Conservation (phyloP, 805 yeast species). For the Suhomyces emberorum region DNA sequence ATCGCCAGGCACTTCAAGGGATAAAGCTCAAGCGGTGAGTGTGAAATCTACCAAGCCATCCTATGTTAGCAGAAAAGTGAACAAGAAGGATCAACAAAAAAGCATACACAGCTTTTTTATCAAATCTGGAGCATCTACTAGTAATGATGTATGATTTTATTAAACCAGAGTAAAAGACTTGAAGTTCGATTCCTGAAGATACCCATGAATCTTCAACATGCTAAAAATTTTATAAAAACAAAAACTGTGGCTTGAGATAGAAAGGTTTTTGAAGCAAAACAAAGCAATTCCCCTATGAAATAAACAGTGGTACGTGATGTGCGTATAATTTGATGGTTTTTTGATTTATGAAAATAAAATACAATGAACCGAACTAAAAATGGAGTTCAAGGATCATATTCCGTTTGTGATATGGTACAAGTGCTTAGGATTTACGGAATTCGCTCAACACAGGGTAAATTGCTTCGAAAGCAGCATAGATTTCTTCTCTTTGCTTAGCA, state of each 20-base stretch:
- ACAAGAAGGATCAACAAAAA: no score
- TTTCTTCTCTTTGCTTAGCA: conserved; percentile 98
- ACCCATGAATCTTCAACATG: neutral
- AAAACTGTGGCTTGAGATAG: neutral
- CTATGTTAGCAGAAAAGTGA: no score
- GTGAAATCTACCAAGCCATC: neutral
- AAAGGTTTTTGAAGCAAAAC: no score
- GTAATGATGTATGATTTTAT: no score
- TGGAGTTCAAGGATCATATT: neutral
- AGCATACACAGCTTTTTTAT: no score
- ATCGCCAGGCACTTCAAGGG: neutral
- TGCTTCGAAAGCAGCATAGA: conserved; percentile 96
- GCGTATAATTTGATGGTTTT: no score
- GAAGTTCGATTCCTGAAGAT: no score
- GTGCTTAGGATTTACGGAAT: conserved; percentile 71
- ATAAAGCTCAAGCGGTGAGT: no score
- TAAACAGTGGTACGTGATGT: no score
- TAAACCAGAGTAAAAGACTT: no score
- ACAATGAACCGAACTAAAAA: neutral
- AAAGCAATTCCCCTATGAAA: conserved; percentile 4
- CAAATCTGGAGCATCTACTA: no score
- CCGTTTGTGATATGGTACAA: neutral
- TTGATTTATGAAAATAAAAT: neutral
- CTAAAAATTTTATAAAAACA: neutral
- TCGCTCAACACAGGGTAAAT: conserved; percentile 98